Evolutionary conservation across 73 alveolate species (phyloP), one percentile per base, ranked within the genome.

Genomic region (Blepharisma stoltei): DNA sequence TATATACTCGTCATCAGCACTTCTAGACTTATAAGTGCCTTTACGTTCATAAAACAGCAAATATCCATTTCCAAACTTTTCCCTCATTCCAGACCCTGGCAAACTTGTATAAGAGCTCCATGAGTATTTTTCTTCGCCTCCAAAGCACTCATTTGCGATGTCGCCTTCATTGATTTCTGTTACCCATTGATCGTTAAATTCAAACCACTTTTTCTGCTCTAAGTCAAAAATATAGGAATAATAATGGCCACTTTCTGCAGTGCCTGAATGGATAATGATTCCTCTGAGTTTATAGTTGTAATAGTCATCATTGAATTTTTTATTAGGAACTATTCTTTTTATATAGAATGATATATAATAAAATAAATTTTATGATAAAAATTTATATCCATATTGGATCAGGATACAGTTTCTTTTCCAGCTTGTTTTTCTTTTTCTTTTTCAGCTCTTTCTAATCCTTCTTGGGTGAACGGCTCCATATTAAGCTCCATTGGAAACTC

Each of bases 191-290:
- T 86, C 93, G 83, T 86, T 86, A 27, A 86, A 86, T 77, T 86
- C 90, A 77, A 71, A 55, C 90, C 93, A 86, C 18, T 83, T 73
- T 43, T 69, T 44, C 20, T 18, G 32, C 23, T 52, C 21, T 1
- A 9, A 37, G 5, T 69, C 79, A 79, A 90, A 84, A 67, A 95
- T 90, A 85, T 88, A 94, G 55, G 99, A 95, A 83, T 97, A 97
- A 85, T 97, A 97, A 81, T 97, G 99, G 25, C 99, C 99, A 65
- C 95, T 83, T 71, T 97, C 99, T 55, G 97, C 95, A 49, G 94
- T 86, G 14, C 99, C 99, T 77, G 95, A 76, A 82, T 97, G 99
- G 6, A 97, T 98, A 0, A 95, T 97, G 6, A 95, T 90, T 23
- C 99, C 98, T 80, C 90, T 86, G 23, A 97, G 86, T 68, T 77